These are phyloP conservation scores for Calonectria montana DNA, from an alignment of 2,329 filamentous ascomycete genomes.

Conservation along the genomic window DNA sequence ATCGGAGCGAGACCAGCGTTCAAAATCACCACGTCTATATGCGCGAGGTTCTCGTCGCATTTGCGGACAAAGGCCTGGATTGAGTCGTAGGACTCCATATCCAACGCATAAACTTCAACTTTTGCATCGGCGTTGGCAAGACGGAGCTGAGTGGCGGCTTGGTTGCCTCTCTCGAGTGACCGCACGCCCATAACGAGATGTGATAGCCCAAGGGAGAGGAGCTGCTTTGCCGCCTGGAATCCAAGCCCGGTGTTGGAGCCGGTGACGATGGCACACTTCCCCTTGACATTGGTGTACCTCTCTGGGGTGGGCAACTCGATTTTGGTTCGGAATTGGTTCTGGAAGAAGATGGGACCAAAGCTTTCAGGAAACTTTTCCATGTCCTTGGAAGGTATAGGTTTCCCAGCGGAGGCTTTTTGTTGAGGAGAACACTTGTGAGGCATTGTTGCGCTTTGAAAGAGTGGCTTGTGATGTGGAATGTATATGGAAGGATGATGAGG, in stretches of 20 bases:
- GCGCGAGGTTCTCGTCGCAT: slow-evolving; percentile 26
- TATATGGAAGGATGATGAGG: neutral
- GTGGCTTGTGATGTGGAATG: neutral
- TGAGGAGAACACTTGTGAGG: neutral
- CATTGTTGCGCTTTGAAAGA: slow-evolving; percentile 18
- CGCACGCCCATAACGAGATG: slow-evolving; percentile 33
- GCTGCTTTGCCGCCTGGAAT: slow-evolving; percentile 37
- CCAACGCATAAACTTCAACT: slow-evolving; percentile 40
- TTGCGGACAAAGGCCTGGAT: slow-evolving; percentile 30
- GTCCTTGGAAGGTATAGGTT: slow-evolving; percentile 16
- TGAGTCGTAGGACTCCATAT: slow-evolving; percentile 42
- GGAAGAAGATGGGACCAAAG: slow-evolving; percentile 28
- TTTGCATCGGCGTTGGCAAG: slow-evolving; percentile 4
- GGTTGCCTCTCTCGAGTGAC: slow-evolving; percentile 27
- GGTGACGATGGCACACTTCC: slow-evolving; percentile 36
- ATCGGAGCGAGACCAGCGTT: slow-evolving; percentile 46
- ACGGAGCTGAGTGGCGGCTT: slow-evolving; percentile 24
- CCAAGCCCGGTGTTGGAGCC: slow-evolving; percentile 43
- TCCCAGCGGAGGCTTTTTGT: neutral
- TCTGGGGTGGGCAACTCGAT: slow-evolving; percentile 34
- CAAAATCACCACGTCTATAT: slow-evolving; percentile 44
- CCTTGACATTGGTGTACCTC: slow-evolving; percentile 24
- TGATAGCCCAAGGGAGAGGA: slow-evolving; percentile 31
- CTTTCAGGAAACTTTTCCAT: slow-evolving; percentile 24
- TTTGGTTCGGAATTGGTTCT: slow-evolving; percentile 37